Percentiles rank a stretch among this genome's conserved stretches.
Conservation (phyloP, 1,284 basidiomycete genomes). For the Pseudozyma hubeiensis region DNA sequence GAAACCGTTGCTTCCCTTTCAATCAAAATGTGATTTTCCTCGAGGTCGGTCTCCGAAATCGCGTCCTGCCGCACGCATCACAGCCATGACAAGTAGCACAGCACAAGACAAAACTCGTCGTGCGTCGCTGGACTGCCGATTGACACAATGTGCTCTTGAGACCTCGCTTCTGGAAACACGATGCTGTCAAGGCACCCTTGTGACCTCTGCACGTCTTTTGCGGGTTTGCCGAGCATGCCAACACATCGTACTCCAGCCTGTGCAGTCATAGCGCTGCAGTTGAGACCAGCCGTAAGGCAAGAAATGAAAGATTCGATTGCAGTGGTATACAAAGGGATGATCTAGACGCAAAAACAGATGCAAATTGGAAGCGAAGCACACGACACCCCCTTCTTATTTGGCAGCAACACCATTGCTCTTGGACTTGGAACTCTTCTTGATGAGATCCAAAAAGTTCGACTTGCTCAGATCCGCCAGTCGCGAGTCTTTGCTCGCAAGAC, state of each 20-base stretch:
- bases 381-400: conserved; percentile 16
- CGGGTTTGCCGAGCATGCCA: neutral
- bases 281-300: neutral
- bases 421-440: conserved; percentile 44
- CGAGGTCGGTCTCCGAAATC: too few species aligned
- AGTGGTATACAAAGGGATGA: conserved; percentile 9
- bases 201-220: neutral
- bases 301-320: conserved; percentile 4
- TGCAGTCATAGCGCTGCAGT: too few species aligned
- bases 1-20: conserved; percentile 28
- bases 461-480: conserved; percentile 64
- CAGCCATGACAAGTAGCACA: too few species aligned
- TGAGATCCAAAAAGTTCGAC: conserved; percentile 65
- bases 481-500: conserved; percentile 56
- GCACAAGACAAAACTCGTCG: too few species aligned
- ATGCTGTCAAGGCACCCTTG: neutral
- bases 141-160: neutral
- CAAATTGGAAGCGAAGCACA: neutral
- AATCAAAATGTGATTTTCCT: neutral
- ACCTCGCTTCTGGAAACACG: neutral
- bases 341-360: neutral
- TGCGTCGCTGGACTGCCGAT: too few species aligned
- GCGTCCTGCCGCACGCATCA: too few species aligned
- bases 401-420: conserved; percentile 31
- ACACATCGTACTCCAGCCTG: neutral